Evolutionary conservation across 768 basidiomycete genomes (phyloP).

Genomic region (Strobilomyces confusus): DNA sequence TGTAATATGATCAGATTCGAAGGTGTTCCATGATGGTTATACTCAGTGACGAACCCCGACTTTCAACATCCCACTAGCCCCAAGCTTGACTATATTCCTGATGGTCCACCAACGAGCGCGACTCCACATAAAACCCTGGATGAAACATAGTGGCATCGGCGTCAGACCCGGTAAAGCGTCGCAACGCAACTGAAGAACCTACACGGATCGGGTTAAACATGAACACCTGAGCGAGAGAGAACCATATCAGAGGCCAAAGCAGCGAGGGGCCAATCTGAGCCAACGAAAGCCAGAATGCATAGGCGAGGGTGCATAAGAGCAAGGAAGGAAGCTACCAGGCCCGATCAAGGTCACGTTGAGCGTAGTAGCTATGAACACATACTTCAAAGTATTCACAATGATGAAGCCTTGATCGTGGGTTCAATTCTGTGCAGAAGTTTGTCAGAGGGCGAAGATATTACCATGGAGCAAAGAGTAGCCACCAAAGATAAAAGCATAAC

Average conservation of each 20-base stretch:
- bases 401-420: constrained; percentile 68
- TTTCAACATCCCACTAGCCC: constrained; percentile 60
- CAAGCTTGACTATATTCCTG: constrained; percentile 54
- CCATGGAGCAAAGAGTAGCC: constrained; percentile 10
- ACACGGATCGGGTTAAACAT: constrained; percentile 77
- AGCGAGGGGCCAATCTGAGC: constrained; percentile 62
- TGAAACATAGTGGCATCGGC: constrained; percentile 22
- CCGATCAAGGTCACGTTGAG: not conserved
- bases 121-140: constrained; percentile 38
- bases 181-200: constrained; percentile 1
- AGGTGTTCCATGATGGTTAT: not conserved
- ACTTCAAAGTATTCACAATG: constrained; percentile 75
- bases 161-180: not conserved
- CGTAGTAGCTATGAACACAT: constrained; percentile 7
- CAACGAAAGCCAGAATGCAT: constrained; percentile 85
- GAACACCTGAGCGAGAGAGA: constrained; percentile 53
- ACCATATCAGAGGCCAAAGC: constrained; percentile 81
- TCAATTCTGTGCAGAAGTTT: constrained; percentile 47
- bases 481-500: constrained; percentile 91
- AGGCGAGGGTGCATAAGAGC: constrained; percentile 67
- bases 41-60: constrained; percentile 57
- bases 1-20: constrained; percentile 24
- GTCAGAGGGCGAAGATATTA: not conserved
- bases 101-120: constrained; percentile 73
- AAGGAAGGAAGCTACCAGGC: constrained; percentile 64